Base-by-base conservation (phyloP, 2,329 filamentous ascomycete species). In the Aspergillus clavatus region DNA sequence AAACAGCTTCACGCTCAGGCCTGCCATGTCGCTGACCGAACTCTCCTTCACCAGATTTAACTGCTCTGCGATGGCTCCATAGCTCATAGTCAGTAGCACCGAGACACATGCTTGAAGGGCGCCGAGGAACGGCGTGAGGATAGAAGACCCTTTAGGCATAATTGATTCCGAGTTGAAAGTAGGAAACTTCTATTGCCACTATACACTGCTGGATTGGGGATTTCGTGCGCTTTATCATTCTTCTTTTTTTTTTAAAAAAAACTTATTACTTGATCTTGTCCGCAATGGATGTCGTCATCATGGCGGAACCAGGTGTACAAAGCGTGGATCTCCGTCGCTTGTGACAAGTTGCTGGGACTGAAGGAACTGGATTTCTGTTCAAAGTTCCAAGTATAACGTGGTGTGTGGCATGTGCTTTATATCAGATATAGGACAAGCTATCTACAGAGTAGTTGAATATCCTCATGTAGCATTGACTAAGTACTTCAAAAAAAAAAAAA, bases 81-180 rank as follows among this genome's bases (percentile, higher is more conserved):
- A 78, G 40, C 62, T 61, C 47, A 80, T 77, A 27, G 77, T 79
- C 4, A 81, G 58, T 2, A 80, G 62, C 1, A 80, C 77, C 2
- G 75, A 74, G 18, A 79, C 57, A 19, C 74, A 74, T 23, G 78
- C 78, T 58, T 81, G 77, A 5, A 80, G 59, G 5, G 77, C 77
- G 22, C 76, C 76, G 4, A 78, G 54, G 42, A 80, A 78, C 8
- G 66, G 64, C 22, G 54, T 42, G 12, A 58, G 12, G 10, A 66
- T 39, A 3, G 56, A n/a, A n/a, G 54, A 19, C 46, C 26, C 16
- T 22, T 33, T 51, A 52, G n/a, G 55, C 4, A 11, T 51, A 40
- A 26, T n/a, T 26, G 7, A 22, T 12, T 33, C 14, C 29, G 18
- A 7, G n/a, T n/a, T n/a, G n/a, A n/a, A n/a, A n/a, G n/a, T n/a